These are phyloP conservation scores for Solanum pimpinellifolium DNA, from an alignment of 257 asterid genomes.

Conservation along the genomic window DNA sequence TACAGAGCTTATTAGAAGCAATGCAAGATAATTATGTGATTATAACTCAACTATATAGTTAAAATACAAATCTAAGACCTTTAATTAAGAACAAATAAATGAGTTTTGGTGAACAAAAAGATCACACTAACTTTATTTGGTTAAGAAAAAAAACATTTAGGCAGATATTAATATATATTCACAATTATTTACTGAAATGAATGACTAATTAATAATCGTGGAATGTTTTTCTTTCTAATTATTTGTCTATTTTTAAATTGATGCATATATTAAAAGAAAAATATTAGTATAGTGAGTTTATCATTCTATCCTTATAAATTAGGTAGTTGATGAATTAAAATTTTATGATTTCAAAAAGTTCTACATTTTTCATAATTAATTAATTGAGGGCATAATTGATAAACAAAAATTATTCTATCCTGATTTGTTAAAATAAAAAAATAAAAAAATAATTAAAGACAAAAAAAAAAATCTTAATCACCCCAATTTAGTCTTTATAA, in stretches of 20 bases:
- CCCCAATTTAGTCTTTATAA: background rate
- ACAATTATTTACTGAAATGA: background rate
- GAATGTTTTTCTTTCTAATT: too few species aligned
- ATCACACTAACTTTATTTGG: background rate
- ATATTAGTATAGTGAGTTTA: too few species aligned
- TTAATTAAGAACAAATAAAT: background rate
- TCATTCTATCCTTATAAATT: too few species aligned
- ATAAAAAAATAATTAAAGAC: too few species aligned
- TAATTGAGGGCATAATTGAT: too few species aligned
- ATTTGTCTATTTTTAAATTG: too few species aligned
- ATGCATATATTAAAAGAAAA: too few species aligned
- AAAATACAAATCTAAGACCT: accelerated
- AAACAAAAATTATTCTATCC: accelerated
- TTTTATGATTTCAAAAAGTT: too few species aligned
- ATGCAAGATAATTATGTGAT: background rate
- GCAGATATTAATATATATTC: background rate
- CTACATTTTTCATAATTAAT: too few species aligned
- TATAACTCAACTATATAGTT: accelerated
- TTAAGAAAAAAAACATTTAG: background rate
- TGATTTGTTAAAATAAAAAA: too few species aligned
- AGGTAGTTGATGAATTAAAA: too few species aligned
- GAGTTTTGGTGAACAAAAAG: background rate
- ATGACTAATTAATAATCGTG: background rate
- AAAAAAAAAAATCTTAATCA: background rate
- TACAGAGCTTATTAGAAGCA: background rate